Evolutionary conservation across 2,329 filamentous ascomycete genomes (phyloP).

Genomic region (Lomentospora prolificans): DNA sequence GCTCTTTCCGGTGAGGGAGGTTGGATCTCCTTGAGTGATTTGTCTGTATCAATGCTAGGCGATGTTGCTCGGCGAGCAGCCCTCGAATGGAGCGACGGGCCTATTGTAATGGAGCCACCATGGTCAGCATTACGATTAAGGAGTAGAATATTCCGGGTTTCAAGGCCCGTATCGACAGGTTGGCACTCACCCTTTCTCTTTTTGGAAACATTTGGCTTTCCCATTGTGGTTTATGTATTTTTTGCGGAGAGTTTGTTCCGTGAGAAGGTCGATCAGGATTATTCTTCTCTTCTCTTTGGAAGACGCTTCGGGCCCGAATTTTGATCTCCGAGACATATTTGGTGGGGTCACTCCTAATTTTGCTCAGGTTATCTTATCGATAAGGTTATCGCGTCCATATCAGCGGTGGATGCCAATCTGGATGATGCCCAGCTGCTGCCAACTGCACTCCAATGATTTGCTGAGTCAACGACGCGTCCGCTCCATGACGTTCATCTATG

Average conservation of each 20-base stretch:
- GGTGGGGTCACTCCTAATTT: neutral
- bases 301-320: no score
- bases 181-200: neutral
- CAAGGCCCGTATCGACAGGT: no score
- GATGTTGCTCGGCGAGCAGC: slow-evolving; percentile 64
- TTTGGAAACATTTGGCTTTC: neutral
- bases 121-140: neutral
- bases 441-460: no score
- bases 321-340: no score
- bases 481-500: no score
- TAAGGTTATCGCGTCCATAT: neutral
- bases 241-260: neutral
- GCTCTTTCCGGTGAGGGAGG: slow-evolving; percentile 30
- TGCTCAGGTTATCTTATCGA: slow-evolving; percentile 5
- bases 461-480: no score
- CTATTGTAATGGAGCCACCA: slow-evolving; percentile 23
- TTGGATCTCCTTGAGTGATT: slow-evolving; percentile 53
- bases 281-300: no score
- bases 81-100: slow-evolving; percentile 59
- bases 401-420: no score
- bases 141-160: no score
- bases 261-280: neutral
- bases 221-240: slow-evolving; percentile 1
- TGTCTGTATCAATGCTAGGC: slow-evolving; percentile 61
- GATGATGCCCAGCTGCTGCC: no score